Evolutionary conservation across 1,284 basidiomycete species (phyloP).

Genomic region (Hypsizygus ulmarius): DNA sequence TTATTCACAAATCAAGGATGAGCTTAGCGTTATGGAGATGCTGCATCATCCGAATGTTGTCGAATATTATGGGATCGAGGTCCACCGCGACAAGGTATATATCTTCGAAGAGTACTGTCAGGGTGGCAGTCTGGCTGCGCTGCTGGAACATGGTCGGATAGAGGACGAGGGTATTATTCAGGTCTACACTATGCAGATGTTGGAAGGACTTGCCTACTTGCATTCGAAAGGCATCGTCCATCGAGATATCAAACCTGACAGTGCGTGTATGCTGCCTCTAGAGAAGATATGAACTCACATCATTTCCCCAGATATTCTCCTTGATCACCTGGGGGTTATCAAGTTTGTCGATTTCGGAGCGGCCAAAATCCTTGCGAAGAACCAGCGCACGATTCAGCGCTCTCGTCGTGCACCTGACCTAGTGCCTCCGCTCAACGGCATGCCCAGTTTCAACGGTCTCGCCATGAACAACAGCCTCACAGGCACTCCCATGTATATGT

Average conservation of each 20-base stretch:
- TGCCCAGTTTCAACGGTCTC: conserved; percentile 37
- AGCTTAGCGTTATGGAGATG: conserved; percentile 98
- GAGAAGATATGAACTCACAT: conserved; percentile 10
- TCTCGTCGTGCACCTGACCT: conserved; percentile 54
- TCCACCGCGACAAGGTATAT: conserved; percentile 98
- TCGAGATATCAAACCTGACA: conserved; percentile 98
- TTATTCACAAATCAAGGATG: conserved; percentile 94
- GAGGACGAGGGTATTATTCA: conserved; percentile 97
- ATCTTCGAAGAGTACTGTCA: conserved; percentile 99
- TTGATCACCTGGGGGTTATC: conserved; percentile 92
- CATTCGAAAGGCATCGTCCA: conserved; percentile 94
- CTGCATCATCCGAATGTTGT: conserved; percentile 98
- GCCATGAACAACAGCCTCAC: conserved; percentile 85
- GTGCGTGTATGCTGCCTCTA: conserved; percentile 53
- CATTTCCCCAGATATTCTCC: conserved; percentile 75
- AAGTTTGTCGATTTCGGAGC: conserved; percentile 99
- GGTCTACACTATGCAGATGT: conserved; percentile 96
- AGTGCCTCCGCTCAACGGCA: conserved; percentile 27
- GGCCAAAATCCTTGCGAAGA: conserved; percentile 95
- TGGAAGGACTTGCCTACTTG: conserved; percentile 92
- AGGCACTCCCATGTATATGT: conserved; percentile 99
- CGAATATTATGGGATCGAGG: conserved; percentile 99
- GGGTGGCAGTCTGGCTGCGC: conserved; percentile 87
- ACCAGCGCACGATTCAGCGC: conserved; percentile 84
- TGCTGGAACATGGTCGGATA: conserved; percentile 92